phyloP scores from a whole-genome alignment of 2,329 filamentous ascomycete genomes.

The Exophiala xenobiotica region DNA sequence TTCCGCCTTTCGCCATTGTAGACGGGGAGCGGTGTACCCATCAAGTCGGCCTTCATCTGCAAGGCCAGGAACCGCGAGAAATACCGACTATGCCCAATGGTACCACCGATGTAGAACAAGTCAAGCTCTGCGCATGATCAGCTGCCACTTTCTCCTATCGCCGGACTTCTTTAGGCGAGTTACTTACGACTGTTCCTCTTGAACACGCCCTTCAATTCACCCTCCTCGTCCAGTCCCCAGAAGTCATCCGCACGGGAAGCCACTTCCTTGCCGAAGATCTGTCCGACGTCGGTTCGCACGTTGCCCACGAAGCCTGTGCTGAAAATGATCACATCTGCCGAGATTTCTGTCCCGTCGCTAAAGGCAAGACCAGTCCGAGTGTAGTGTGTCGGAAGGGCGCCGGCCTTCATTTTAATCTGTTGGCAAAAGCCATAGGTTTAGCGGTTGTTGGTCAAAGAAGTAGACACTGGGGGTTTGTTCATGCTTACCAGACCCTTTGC shows the following conservation, averaged over 20 bases:
- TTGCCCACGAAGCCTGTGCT: constrained; percentile 49
- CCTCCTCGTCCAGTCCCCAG: constrained; percentile 48
- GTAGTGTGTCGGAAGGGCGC: constrained; percentile 38
- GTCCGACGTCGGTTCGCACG: constrained; percentile 40
- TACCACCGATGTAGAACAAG: constrained; percentile 49
- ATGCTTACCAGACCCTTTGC: constrained; percentile 38
- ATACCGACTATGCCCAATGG: constrained; percentile 41
- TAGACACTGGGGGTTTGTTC: no score
- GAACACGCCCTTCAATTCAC: constrained; percentile 47
- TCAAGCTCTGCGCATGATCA: constrained; percentile 28
- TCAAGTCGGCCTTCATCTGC: constrained; percentile 43
- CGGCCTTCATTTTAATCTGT: constrained; percentile 47
- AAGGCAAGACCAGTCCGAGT: constrained; percentile 44
- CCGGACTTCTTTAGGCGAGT: no score
- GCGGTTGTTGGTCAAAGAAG: no score
- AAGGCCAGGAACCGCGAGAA: constrained; percentile 47
- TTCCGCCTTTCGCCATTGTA: constrained; percentile 13
- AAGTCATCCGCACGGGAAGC: constrained; percentile 45
- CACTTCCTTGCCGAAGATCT: constrained; percentile 44
- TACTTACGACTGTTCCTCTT: constrained; percentile 38
- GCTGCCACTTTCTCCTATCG: no score
- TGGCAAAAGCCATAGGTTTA: no score
- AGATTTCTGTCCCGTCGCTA: constrained; percentile 43
- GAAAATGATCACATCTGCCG: constrained; percentile 49
- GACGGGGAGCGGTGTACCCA: constrained; percentile 26